Base-by-base conservation (phyloP, 495 filamentous ascomycete genomes). In the Penicillium soppii region DNA sequence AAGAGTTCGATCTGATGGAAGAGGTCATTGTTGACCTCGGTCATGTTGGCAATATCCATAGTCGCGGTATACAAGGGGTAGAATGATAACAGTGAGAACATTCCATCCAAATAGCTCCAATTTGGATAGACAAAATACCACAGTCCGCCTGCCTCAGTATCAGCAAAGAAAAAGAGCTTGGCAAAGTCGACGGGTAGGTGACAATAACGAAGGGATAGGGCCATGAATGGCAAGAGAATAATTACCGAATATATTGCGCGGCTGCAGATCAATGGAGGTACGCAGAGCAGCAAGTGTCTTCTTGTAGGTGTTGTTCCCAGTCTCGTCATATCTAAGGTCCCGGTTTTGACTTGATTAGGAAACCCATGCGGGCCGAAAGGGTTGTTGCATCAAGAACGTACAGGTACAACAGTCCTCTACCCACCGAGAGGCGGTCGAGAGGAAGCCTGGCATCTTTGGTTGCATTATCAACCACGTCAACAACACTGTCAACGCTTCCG, bases 91-190 rank as follows among this genome's bases (percentile, higher is more conserved):
- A 76, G 69, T 61, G 79, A 79, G 66, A 73, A 82, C 32, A 80
- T 71, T 2, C 79, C 80, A 44, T 82, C 81, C 0, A 82, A 68
- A 69, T 79, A 84, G 74, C 80, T 81, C 60, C 80, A 80, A 32
- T 84, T 66, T 0, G 74, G 75, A 38, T 82, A 82, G 1, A 62
- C 70, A 8, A 71, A 73, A 37, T 81, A 80, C 81, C 80, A 82
- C 47, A 77, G 76, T 2, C 79, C 80, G n/a, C 75, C 66, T 56
- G 55, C 52, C 7, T 9, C 16, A 12, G 23, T 30, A 21, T 58
- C n/a, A 58, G 35, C 9, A 5, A 37, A 16, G 17, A 16, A 27
- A n/a, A 35, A 35, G 32, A 15, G 13, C 9, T 15, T 35, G 9
- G 32, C 32, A 15, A 35, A 15, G 32, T 35, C 32, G 32, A 35